Base-by-base conservation (phyloP, 2,329 filamentous ascomycete species). In the Canariomyces notabilis region DNA sequence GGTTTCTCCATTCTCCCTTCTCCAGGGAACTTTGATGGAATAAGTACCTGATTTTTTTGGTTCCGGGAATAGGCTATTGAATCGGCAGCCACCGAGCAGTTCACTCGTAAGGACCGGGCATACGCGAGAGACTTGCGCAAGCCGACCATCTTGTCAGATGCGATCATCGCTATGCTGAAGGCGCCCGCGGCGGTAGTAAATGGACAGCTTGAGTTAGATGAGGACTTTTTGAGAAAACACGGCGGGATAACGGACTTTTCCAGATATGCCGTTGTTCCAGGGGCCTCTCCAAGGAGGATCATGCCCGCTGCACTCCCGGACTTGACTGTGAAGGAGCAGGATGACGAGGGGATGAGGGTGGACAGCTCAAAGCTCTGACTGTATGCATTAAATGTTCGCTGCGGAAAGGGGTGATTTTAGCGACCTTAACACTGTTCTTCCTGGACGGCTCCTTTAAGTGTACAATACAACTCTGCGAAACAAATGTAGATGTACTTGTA, bases 91-190 rank as follows among this genome's bases (percentile, higher is more conserved):
- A 91, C 87, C 1, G 72, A 76, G 43, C 67, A 72, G 43, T 71
- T 76, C 49, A 73, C 70, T 1, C 55, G 55, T 49, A 50, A 60
- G 46, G 71, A 76, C 49, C 68, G 72, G 18, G 62, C 67, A 1
- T 71, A 76, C 39, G 66, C 66, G 22, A 72, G 67, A 26, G 79
- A 89, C 57, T 67, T 89, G n/a, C 71, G 85, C 48, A 84, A 81
- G 53, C 67, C 83, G 50, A 80, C 76, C 5, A 85, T 94, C 51
- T 94, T 87, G 66, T 88, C 86, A 0, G 85, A 90, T 59, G 87
- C 88, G 1, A 79, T 94, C 15, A 64, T 91, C 1, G 84, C 77
- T 1, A 85, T 94, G 64, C 69, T 93, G 2, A 63, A 67, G 8
- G 75, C 83, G 0, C 79, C 83, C 0, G 67, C 79, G 0, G 52